These are phyloP conservation scores for Nidularia sp. DNA, from an alignment of 768 basidiomycete genomes.

Conservation along the genomic window DNA sequence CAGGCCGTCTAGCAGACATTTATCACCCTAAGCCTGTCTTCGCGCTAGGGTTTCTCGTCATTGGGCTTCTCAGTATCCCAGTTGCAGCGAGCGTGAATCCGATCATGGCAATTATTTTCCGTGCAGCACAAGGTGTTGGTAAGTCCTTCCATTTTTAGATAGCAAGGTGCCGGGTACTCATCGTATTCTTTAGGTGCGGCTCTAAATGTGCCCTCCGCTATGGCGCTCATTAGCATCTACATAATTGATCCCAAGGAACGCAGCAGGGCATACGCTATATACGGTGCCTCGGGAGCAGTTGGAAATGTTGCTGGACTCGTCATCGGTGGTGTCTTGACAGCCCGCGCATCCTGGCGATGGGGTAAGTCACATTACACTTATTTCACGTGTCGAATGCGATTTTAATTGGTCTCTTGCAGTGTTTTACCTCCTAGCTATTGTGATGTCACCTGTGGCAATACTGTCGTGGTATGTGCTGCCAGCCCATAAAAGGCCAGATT, in stretches of 20 bases:
- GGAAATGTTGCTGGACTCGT: neutral
- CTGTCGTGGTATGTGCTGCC: neutral
- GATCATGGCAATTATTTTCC: conserved; percentile 7
- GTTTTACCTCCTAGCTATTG: neutral
- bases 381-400: neutral
- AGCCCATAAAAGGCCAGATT: neutral
- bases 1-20: conserved; percentile 2
- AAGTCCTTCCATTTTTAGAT: neutral
- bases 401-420: neutral
- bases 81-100: conserved; percentile 3
- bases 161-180: neutral
- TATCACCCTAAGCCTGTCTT: conserved; percentile 9
- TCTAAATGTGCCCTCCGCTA: neutral
- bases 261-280: neutral
- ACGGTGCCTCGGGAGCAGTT: neutral
- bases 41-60: conserved; percentile 5
- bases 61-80: conserved; percentile 5
- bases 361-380: neutral
- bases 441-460: neutral
- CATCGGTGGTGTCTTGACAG: conserved; percentile 2
- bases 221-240: conserved; percentile 2
- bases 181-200: neutral
- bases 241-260: conserved; percentile 2
- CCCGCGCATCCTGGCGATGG: neutral
- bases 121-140: conserved; percentile 10